These are phyloP conservation scores for Trichaptum fuscoviolaceum DNA, from an alignment of 768 basidiomycete species.

Conservation along the genomic window DNA sequence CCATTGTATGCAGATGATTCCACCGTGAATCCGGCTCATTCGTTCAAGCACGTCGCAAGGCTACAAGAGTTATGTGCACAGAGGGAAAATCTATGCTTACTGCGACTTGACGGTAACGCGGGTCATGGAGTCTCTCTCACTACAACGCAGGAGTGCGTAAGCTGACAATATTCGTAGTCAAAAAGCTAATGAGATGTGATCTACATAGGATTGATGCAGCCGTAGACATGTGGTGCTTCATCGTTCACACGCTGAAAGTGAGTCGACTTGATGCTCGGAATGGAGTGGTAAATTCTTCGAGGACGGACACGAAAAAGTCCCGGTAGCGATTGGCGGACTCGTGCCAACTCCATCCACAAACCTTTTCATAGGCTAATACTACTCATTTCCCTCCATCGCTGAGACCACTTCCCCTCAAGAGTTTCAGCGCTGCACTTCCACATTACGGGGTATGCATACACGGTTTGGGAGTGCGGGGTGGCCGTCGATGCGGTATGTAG, in stretches of 20 bases:
- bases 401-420: too few species aligned
- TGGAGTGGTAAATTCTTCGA: neutral
- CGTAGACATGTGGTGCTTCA: neutral
- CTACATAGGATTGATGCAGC: neutral
- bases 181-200: neutral
- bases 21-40: neutral
- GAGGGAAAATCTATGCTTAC: neutral
- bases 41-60: neutral
- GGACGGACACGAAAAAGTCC: neutral
- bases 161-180: neutral
- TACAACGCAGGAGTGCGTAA: neutral
- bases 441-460: too few species aligned
- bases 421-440: too few species aligned
- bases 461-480: too few species aligned
- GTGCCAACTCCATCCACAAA: neutral
- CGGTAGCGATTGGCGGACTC: too few species aligned
- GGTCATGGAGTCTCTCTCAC: neutral
- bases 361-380: neutral
- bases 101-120: neutral
- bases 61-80: neutral
- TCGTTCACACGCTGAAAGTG: neutral
- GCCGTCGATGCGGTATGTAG: too few species aligned
- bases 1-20: neutral
- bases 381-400: too few species aligned
- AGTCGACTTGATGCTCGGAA: neutral